Evolutionary conservation across 805 yeast species (phyloP).

Genomic region (Spathaspora hagerdaliae): DNA sequence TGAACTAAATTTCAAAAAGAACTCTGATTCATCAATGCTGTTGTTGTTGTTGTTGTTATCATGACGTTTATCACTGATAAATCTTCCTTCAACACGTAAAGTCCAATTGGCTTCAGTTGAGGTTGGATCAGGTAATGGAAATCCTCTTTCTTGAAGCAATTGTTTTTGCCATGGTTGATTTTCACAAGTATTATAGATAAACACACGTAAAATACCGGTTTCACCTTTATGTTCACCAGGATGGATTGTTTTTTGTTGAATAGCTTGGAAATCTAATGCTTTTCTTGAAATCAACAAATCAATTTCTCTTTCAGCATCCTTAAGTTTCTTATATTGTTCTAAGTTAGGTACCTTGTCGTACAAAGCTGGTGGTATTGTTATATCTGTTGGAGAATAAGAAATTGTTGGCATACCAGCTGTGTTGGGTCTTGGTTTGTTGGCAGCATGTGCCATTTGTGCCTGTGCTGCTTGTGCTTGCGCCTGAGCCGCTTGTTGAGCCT

Average conservation of each 20-base stretch:
- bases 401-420: conserved; percentile 34
- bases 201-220: conserved; percentile 69
- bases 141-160: conserved; percentile 19
- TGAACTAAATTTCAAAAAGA: conserved; percentile 59
- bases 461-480: conserved; percentile 13
- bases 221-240: conserved; percentile 34
- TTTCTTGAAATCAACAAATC: conserved; percentile 83
- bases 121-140: conserved; percentile 13
- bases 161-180: conserved; percentile 80
- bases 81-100: conserved; percentile 80
- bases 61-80: conserved; percentile 44
- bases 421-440: conserved; percentile 26
- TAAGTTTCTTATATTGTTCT: conserved; percentile 63
- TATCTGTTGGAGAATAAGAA: conserved; percentile 42
- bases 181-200: conserved; percentile 73
- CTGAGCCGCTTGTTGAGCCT: conserved; percentile 3
- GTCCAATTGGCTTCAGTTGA: conserved; percentile 64
- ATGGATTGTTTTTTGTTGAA: conserved; percentile 37
- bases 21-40: conserved; percentile 8
- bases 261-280: conserved; percentile 79
- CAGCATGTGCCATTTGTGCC: conserved; percentile 14
- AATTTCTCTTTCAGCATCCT: conserved; percentile 76
- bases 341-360: conserved; percentile 60
- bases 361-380: conserved; percentile 32
- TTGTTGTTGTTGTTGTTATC: not conserved